Percentiles rank a stretch among this genome's conserved stretches.
Conservation (phyloP, 805 yeast species). For the Ogataea methylovora region DNA sequence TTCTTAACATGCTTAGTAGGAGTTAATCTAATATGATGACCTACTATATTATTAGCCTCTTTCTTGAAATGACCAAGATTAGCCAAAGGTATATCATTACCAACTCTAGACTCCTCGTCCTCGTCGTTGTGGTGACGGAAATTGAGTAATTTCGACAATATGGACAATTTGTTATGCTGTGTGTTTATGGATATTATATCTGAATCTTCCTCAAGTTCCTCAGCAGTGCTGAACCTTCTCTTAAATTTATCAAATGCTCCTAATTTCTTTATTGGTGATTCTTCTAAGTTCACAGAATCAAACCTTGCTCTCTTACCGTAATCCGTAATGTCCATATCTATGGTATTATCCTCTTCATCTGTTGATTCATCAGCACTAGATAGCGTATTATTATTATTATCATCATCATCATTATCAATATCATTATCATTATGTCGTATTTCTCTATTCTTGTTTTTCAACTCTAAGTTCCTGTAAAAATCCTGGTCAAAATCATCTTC, state of each 20-base stretch:
- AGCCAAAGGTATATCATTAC: constrained; percentile 32
- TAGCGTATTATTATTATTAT: constrained; percentile 3
- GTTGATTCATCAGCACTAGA: constrained; percentile 23
- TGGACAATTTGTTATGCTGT: too few species aligned
- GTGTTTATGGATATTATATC: too few species aligned
- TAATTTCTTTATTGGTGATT: background rate
- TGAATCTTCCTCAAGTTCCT: constrained; percentile 5
- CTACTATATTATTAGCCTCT: constrained; percentile 50
- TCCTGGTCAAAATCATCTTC: constrained; percentile 26
- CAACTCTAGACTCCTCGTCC: constrained; percentile 27
- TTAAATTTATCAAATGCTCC: constrained; percentile 4
- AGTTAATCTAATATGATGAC: constrained; percentile 34
- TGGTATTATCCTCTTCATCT: constrained; percentile 3
- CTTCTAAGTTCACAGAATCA: background rate
- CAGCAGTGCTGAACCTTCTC: constrained; percentile 12
- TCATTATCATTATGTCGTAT: too few species aligned
- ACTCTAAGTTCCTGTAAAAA: constrained; percentile 16
- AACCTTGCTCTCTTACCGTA: background rate
- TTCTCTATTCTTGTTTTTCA: background rate
- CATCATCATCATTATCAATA: constrained; percentile 3
- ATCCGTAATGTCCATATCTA: constrained; percentile 7
- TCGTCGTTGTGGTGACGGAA: too few species aligned
- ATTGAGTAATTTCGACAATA: too few species aligned
- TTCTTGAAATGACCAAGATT: constrained; percentile 34
- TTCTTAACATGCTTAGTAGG: constrained; percentile 2